phyloP scores from a whole-genome alignment of 2,329 filamentous ascomycete species.

The Sporothrix brunneoviolacea region DNA sequence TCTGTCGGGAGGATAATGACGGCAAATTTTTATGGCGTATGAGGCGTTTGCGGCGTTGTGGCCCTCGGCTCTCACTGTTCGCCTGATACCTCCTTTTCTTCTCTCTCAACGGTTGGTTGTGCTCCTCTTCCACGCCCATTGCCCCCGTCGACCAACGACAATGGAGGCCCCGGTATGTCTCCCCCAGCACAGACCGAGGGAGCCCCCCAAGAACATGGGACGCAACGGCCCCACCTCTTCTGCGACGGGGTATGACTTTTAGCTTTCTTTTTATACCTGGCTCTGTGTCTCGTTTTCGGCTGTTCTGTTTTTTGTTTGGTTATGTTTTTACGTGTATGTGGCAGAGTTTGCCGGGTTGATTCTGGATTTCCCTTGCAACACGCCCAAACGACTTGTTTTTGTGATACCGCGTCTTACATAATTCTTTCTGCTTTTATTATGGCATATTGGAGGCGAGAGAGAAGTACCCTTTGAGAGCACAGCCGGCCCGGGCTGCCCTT shows the following conservation, averaged over 20 bases:
- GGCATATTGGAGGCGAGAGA: too few relatives aligned
- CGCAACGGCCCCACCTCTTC: too few relatives aligned
- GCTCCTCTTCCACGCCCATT: too few relatives aligned
- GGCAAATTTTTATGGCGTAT: slow-evolving; percentile 12
- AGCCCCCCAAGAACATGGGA: background rate
- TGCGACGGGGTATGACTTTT: background rate
- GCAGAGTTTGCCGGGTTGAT: background rate
- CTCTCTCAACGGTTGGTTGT: background rate
- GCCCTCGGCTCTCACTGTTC: slow-evolving; percentile 12
- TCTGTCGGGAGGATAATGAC: slow-evolving; percentile 3
- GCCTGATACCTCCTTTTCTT: slow-evolving; percentile 9
- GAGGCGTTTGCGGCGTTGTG: slow-evolving; percentile 17
- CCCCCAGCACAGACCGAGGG: too few relatives aligned
- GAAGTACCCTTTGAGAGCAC: too few relatives aligned
- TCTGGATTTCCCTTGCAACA: background rate
- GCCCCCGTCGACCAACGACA: too few relatives aligned
- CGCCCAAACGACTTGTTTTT: slow-evolving; percentile 1
- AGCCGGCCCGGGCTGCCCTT: too few relatives aligned
- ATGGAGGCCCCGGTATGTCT: background rate
- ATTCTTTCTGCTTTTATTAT: background rate
- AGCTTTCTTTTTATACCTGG: background rate
- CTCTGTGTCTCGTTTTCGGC: background rate
- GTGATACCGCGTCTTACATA: slow-evolving; percentile 13
- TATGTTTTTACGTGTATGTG: background rate
- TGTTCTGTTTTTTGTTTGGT: background rate